phyloP scores from a whole-genome alignment of 2,329 filamentous ascomycete genomes.

The Cercospora sp. region DNA sequence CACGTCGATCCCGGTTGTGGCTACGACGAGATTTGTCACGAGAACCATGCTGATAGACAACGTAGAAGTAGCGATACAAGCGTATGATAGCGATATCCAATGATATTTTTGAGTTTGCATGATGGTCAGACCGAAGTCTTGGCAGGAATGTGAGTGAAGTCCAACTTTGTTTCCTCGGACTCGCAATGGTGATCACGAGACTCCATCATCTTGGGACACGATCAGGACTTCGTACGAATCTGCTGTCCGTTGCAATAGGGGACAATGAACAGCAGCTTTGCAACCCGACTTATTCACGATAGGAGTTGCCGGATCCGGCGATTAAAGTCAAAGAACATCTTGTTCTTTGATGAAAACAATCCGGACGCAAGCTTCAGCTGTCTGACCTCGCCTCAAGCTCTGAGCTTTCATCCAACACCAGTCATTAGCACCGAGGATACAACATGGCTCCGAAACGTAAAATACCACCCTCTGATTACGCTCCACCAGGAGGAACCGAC shows the following conservation, averaged over 20 bases:
- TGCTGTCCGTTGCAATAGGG: background rate
- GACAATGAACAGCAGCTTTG: background rate
- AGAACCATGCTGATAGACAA: background rate
- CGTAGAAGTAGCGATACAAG: background rate
- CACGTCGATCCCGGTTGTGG: background rate
- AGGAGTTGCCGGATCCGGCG: background rate
- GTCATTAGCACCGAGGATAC: background rate
- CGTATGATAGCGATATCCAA: background rate
- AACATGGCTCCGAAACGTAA: background rate
- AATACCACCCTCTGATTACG: background rate
- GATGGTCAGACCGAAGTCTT: background rate
- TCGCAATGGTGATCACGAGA: background rate
- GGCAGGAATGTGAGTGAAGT: conserved; percentile 8
- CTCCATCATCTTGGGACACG: background rate
- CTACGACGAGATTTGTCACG: background rate
- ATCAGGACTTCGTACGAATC: background rate
- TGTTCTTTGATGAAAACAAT: background rate
- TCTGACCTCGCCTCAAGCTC: background rate
- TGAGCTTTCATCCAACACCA: background rate
- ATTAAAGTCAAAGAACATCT: background rate
- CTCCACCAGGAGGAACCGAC: background rate
- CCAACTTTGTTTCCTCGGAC: background rate
- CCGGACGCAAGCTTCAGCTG: background rate
- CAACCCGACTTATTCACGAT: background rate
- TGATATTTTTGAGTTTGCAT: background rate